phyloP scores from a whole-genome alignment of 192 early-diverging fungal species.

The Backusella tuberculispora region DNA sequence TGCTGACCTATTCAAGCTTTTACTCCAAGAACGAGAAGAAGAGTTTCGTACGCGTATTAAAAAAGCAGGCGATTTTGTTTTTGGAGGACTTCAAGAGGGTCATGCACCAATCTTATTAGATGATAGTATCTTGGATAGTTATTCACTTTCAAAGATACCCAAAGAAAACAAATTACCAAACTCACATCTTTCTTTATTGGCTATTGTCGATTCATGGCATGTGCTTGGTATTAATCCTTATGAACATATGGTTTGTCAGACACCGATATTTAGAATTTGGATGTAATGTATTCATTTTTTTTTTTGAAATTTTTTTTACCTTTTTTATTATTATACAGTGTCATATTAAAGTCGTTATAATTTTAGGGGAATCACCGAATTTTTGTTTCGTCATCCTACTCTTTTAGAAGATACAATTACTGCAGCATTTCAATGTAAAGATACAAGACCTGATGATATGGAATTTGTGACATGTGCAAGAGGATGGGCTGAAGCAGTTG shows the following conservation, averaged over 20 bases:
- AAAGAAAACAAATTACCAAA: constrained; percentile 72
- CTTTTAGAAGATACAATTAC: constrained; percentile 88
- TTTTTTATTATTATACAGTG: background rate
- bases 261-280: constrained; percentile 91
- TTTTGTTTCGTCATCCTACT: constrained; percentile 79
- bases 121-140: constrained; percentile 82
- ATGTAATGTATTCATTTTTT: constrained; percentile 47
- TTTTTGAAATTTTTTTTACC: background rate
- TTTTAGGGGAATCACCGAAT: constrained; percentile 87
- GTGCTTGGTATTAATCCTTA: constrained; percentile 84
- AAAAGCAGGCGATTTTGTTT: constrained; percentile 83
- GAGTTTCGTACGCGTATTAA: constrained; percentile 79
- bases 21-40: constrained; percentile 82
- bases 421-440: constrained; percentile 74
- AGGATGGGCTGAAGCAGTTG: constrained; percentile 94
- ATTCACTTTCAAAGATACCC: constrained; percentile 81
- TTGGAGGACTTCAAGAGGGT: constrained; percentile 66
- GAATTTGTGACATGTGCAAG: constrained; percentile 88
- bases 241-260: constrained; percentile 93
- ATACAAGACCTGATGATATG: constrained; percentile 79
- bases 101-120: constrained; percentile 74
- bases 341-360: background rate
- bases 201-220: constrained; percentile 95
- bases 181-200: constrained; percentile 91
- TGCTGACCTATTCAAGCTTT: constrained; percentile 88